Base-by-base conservation (phyloP, 805 yeast genomes). In the Candida nemodendra region DNA sequence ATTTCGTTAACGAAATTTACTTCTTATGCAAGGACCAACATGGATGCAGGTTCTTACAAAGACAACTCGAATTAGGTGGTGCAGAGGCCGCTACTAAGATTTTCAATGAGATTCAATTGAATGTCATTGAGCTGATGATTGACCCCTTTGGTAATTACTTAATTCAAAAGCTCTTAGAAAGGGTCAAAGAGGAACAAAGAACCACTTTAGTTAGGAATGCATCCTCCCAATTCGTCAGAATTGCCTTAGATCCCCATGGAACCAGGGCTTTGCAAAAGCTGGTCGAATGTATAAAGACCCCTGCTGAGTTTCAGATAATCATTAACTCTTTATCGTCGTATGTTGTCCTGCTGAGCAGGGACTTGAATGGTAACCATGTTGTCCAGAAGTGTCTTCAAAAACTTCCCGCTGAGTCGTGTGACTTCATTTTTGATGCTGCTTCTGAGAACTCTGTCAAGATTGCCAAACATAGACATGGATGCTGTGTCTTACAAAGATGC, bases 101-200 rank as follows among this genome's bases (percentile, higher is more conserved):
- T 32, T 90, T 88, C 64, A 78, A 78, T 40, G 96, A 93, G 59
- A 84, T 88, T 30, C 76, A 79, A 48, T 66, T 74, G 25, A 82
- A 86, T 50, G 81, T 88, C 40, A 82, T 86, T 37, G 95, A 88
- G 59, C 70, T 93, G 46, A 91, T 93, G 98, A 76, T 76, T 21
- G 96, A 90, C 61, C 96, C 98, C 5, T 93, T 93, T 67, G 99
- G 99, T n/a, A 93, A 93, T 61, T 93, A 93, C 54, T 69, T 93
- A 55, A 78, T 95, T 48, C 99, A 93, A 64, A 93, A 91, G 61
- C 65, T 93, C 39, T 71, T 93, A 47, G 97, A 90, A 57, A 76
- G 79, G 47, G 83, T 89, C 18, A 67, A 73, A 25, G 70, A 72
- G 26, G 81, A 74, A 43, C 95, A 91, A 63, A 71, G 96, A 42